Percentiles rank a stretch among this genome's conserved stretches.
Conservation (phyloP, 1,284 basidiomycete species). For the Puccinia novopanici region DNA sequence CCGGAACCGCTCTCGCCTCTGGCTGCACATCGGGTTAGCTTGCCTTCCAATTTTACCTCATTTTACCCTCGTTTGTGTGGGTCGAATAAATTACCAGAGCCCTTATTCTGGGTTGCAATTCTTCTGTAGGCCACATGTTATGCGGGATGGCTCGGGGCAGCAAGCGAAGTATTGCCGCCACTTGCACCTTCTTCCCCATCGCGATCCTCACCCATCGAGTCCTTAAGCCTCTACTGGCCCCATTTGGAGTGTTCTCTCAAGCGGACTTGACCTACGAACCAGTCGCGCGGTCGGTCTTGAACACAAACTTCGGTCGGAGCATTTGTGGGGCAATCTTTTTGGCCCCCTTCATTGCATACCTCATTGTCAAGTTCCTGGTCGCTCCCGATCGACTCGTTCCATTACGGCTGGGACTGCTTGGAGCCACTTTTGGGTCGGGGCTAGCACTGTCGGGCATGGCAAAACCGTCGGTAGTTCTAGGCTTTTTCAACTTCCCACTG, state of each 20-base stretch:
- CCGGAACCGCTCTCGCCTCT: slow-evolving; percentile 17
- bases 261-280: neutral
- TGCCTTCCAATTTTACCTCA: neutral
- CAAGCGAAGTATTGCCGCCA: slow-evolving; percentile 34
- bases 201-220: slow-evolving; percentile 41
- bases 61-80: neutral
- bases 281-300: neutral
- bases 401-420: slow-evolving; percentile 7
- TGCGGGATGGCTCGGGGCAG: slow-evolving; percentile 40
- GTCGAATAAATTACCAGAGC: neutral
- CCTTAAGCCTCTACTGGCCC: slow-evolving; percentile 10
- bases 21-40: slow-evolving; percentile 39
- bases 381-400: slow-evolving; percentile 11
- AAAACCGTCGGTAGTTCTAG: slow-evolving; percentile 32
- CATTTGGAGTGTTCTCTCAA: neutral
- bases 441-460: slow-evolving; percentile 32
- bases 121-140: slow-evolving; percentile 33
- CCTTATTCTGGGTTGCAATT: neutral
- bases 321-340: slow-evolving; percentile 2
- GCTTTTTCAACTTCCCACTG: slow-evolving; percentile 36
- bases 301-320: neutral
- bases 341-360: slow-evolving; percentile 12
- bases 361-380: neutral
- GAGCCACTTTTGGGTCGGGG: slow-evolving; percentile 29
- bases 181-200: slow-evolving; percentile 29